Base-by-base conservation (phyloP, 2,329 filamentous ascomycete genomes). In the Penicillium sp. region DNA sequence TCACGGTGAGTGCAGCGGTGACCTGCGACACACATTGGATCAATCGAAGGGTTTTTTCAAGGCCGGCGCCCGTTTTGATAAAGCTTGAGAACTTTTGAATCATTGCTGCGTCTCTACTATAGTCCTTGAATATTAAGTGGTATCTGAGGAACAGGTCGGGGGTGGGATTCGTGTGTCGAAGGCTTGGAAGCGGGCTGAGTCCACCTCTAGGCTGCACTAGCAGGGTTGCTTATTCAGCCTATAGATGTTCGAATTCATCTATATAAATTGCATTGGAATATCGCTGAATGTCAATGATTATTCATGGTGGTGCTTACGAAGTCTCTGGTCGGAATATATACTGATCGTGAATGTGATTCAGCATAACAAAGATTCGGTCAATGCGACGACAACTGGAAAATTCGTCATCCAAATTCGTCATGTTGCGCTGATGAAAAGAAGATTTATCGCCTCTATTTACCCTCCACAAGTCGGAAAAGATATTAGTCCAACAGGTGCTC, bases 31-130 rank as follows among this genome's bases (percentile, higher is more conserved):
- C 45, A 9, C 72, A 70, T 51, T 76, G 74, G 34, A 74, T 59
- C 2, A 76, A 59, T 19, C 74, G 73, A 4, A 76, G 64, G 8
- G 67, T 68, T 56, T 74, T 74, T 47, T 76, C 74, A 35, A 76
- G 64, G 5, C 71, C 72, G 2, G 65, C 55, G 6, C 60, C 63
- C 7, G 68, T 64, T 35, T 64, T 66, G 45, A 67, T 62, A 58
- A 73, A 74, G 29, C 65, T 67, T 48, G 63, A 61, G 26, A 73
- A 63, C 54, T 72, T 65, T 13, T 62, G 30, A 16, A 58, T 50
- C 62, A 62, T 54, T 27, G 18, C 29, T 29, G 16, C 19, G 19
- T 9, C 34, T 19, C 42, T n/a, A 16, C 26, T 29, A 23, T 8
- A 29, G 3, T 27, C 19, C 13, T 30, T 32, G 7, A 10, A 14